Base-by-base conservation (phyloP, 306 rosid species). In the Betula pendula region DNA sequence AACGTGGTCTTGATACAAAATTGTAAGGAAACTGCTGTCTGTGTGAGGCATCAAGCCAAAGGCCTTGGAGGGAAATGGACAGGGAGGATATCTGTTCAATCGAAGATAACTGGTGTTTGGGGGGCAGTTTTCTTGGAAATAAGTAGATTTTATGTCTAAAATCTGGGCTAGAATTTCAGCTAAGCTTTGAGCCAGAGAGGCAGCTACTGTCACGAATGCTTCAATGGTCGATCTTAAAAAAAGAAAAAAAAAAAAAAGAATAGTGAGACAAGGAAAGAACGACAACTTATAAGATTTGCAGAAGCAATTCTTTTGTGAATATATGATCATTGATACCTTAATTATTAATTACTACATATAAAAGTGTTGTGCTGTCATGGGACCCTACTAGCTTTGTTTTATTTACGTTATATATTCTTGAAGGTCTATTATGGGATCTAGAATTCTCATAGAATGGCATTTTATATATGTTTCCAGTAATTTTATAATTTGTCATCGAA, bases 61-160 rank as follows among this genome's bases (percentile, higher is more conserved):
- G 60, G 90, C 84, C 68, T 75, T 74, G 47, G 91, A 82, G 72
- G 90, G 40, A 42, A 83, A 60, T 59, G 93, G 89, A 65, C 97
- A 90, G 48, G 86, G 84, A 45, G 94, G 91, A 75, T 93, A 90
- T 85, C 94, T 79, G 43, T 90, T 93, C 62, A 93, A 67, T 3
- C 98, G 81, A 48, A 93, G 19, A 73, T 79, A 88, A 63, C 87
- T 71, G 1, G 80, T 69, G 29, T 66, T 74, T 75, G 78, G 73
- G 2, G 82, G 86, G 80, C 94, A 93, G 8, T 80, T 87, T 48
- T 85, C 87, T 52, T 83, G 24, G 75, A 93, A 89, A 73, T 88
- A 90, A 13, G 55, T 69, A 6, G 77, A 51, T 52, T 82, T 49
- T 1, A 89, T 68, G 20, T 87, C 90, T 81, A 88, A n/a, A 22